Evolutionary conservation across 2,329 filamentous ascomycete species (phyloP).

Genomic region (Phaeoacremonium minimum): DNA sequence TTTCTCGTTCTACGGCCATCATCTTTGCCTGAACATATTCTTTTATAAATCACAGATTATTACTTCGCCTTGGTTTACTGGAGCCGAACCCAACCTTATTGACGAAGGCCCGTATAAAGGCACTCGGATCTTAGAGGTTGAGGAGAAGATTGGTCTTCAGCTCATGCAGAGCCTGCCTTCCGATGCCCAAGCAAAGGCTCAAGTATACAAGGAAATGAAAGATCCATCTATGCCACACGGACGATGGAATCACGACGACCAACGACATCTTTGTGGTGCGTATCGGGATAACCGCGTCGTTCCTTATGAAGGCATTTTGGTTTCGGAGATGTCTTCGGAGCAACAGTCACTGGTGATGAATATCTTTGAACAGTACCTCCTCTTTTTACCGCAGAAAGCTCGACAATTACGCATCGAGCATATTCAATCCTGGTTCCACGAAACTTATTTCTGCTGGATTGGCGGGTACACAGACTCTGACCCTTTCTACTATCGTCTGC

Average conservation of each 20-base stretch:
- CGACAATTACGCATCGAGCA: constrained; percentile 50
- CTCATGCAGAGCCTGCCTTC: constrained; percentile 62
- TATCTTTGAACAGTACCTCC: constrained; percentile 61
- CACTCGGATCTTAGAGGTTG: constrained; percentile 60
- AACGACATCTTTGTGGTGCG: constrained; percentile 73
- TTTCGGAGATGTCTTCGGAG: constrained; percentile 37
- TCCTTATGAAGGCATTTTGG: constrained; percentile 65
- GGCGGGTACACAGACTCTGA: constrained; percentile 63
- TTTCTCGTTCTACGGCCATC: constrained; percentile 73
- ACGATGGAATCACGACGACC: constrained; percentile 77
- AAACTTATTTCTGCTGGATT: constrained; percentile 80
- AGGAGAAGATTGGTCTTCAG: constrained; percentile 60
- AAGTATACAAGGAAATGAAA: constrained; percentile 54
- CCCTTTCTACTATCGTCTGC: constrained; percentile 73
- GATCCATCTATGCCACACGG: constrained; percentile 63
- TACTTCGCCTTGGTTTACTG: constrained; percentile 72
- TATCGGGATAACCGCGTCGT: constrained; percentile 75
- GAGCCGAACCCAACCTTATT: constrained; percentile 74
- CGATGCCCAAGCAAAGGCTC: constrained; percentile 42
- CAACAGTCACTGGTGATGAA: constrained; percentile 52
- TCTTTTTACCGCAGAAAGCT: constrained; percentile 60
- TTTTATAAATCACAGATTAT: constrained; percentile 62
- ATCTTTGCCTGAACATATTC: constrained; percentile 70
- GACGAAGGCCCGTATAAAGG: constrained; percentile 60
- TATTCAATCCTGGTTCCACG: constrained; percentile 50